A percentile compares a stretch with the other conserved stretches of the same genome.
Conservation (phyloP, 495 filamentous ascomycete genomes). For the Haplographium delicatum region DNA sequence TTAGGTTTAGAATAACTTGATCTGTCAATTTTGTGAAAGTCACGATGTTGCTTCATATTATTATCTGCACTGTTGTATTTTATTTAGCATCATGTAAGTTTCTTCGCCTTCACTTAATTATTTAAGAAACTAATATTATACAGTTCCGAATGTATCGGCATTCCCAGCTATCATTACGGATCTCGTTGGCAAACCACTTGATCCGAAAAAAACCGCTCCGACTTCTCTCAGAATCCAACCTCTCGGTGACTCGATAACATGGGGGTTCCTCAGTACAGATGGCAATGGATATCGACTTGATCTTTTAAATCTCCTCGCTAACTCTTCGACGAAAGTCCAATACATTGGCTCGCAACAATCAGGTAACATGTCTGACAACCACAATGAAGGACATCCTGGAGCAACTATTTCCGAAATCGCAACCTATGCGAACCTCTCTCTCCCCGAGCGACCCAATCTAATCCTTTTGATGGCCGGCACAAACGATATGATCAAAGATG, state of each 20-base stretch:
- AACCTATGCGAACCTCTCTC: conserved; percentile 25
- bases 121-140: no score
- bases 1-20: no score
- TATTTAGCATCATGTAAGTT: no score
- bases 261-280: conserved; percentile 44
- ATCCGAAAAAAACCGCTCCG: no score
- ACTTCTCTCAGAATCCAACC: conserved; percentile 4
- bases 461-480: conserved; percentile 28
- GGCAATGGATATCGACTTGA: conserved; percentile 50
- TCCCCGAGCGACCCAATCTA: conserved; percentile 26
- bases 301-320: conserved; percentile 33
- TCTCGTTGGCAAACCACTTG: no score
- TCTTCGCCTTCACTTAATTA: no score
- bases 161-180: no score
- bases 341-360: conserved; percentile 20
- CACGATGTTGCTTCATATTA: no score
- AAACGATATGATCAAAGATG: conserved; percentile 29
- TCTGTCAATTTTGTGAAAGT: no score
- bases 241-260: conserved; percentile 47
- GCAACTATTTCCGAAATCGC: conserved; percentile 27
- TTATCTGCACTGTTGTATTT: no score
- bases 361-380: conserved; percentile 1
- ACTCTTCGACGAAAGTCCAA: conserved; percentile 26
- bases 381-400: conserved; percentile 16
- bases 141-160: no score